Evolutionary conservation across 2,329 filamentous ascomycete species (phyloP), one percentile per base, ranked within the genome.

Genomic region (Stagonosporopsis rhizophila): DNA sequence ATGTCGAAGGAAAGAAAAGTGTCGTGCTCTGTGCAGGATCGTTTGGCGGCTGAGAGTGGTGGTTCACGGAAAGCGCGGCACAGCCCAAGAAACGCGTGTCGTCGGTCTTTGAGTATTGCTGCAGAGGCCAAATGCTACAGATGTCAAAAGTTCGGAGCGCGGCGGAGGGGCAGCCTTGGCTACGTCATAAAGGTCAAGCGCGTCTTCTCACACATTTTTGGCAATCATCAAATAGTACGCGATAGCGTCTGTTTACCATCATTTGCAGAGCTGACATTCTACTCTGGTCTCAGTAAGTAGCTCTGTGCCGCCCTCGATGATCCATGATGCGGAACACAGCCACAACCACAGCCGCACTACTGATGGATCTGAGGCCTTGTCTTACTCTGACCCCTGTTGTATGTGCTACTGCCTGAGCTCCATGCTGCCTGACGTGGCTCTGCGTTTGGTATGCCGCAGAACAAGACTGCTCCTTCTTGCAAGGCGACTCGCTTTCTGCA

Each of bases 51-150:
- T 40, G 48, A 34, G n/a, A 22, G 42, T 37, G 25, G 42, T 37
- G 27, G 22, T 52, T 41, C 20, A 45, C 48, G 44, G 40, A 58
- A 55, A 52, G 57, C 15, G 60, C 59, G 62, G 65, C 67, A 69
- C 66, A 69, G 67, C 69, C 65, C 54, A 51, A 55, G 56, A 65
- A 65, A 72, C 68, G 69, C 69, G 69, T 72, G 69, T 71, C 68
- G 60, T 62, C 48, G 54, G 40, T 61, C 56, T 60, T 58, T 51
- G 56, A 50, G 58, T 50, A 62, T 64, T 41, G 30, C 52, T 60
- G 63, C 58, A 51, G n/a, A n/a, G 49, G 59, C 45, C 58, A 56
- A 61, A 56, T 55, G 58, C 62, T 54, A 40, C 61, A 56, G 44
- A 52, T 58, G 66, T 66, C 62, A 62, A 48, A 51, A 47, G n/a